A percentile compares a stretch with the other conserved stretches of the same genome.
Evolutionary conservation across 805 yeast genomes (phyloP).

Genomic region (Sugiyamaella chiloensis): DNA sequence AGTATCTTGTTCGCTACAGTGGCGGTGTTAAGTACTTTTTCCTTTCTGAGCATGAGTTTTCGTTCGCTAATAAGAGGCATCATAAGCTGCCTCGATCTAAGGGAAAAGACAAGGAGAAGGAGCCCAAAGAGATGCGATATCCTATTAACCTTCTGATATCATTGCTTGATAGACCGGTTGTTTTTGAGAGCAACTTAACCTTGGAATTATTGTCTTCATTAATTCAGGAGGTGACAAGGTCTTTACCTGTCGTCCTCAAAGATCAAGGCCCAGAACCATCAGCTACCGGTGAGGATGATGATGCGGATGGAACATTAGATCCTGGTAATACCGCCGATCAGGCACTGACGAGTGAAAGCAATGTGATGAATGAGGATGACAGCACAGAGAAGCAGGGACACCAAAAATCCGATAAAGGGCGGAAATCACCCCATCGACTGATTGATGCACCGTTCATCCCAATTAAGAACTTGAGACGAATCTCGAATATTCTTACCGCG

Average conservation of each 20-base stretch:
- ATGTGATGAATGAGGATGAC: slow-evolving; percentile 2
- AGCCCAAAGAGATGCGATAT: slow-evolving; percentile 39
- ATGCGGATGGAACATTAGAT: neutral
- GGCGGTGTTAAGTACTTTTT: slow-evolving; percentile 69
- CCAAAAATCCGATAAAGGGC: neutral
- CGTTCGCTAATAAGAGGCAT: slow-evolving; percentile 34
- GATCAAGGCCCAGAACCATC: slow-evolving; percentile 34
- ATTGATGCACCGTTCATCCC: slow-evolving; percentile 57
- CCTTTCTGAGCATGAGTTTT: slow-evolving; percentile 68
- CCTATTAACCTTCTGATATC: slow-evolving; percentile 70
- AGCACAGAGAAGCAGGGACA: neutral
- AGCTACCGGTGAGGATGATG: slow-evolving; percentile 12
- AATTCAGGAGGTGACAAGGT: slow-evolving; percentile 72
- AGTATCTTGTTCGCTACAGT: slow-evolving; percentile 64
- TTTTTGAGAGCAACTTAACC: slow-evolving; percentile 67
- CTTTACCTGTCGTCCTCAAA: slow-evolving; percentile 55
- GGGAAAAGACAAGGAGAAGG: slow-evolving; percentile 34
- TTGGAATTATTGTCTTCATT: slow-evolving; percentile 76
- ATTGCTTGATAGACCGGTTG: slow-evolving; percentile 58
- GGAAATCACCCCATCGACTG: slow-evolving; percentile 14
- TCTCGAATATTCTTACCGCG: slow-evolving; percentile 66
- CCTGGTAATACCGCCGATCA: slow-evolving; percentile 6
- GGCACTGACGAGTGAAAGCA: neutral
- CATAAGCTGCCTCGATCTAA: slow-evolving; percentile 37
- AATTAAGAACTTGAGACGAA: slow-evolving; percentile 53